phyloP scores from a whole-genome alignment of 2,329 filamentous ascomycete species.

The Exophiala alcalophila region DNA sequence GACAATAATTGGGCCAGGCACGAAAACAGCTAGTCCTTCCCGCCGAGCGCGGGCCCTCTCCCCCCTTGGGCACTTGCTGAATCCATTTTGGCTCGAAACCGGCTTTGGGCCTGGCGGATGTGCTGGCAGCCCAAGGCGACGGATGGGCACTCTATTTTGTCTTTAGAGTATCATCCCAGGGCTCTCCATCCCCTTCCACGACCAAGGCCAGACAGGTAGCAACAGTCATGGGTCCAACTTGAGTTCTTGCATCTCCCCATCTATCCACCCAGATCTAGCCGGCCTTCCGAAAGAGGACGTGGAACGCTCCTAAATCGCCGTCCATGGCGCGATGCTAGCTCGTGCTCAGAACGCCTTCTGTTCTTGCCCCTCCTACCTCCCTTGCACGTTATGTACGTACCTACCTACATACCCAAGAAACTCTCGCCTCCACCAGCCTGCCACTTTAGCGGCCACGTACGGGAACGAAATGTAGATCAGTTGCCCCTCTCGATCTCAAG shows the following conservation, averaged over 20 bases:
- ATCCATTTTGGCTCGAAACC: conserved; percentile 8
- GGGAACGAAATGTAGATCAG: too few relatives aligned
- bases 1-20: conserved; percentile 6
- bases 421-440: too few relatives aligned
- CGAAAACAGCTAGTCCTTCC: conserved; percentile 9
- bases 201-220: too few relatives aligned
- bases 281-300: conserved; percentile 23
- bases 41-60: conserved; percentile 1
- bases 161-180: too few relatives aligned
- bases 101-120: conserved; percentile 7
- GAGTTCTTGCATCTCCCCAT: conserved; percentile 12
- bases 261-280: conserved; percentile 14
- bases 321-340: conserved; percentile 25
- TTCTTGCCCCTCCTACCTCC: conserved; percentile 7
- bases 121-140: conserved; percentile 9
- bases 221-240: conserved; percentile 14
- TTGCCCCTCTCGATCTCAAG: too few relatives aligned
- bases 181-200: too few relatives aligned
- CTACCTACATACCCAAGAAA: conserved; percentile 2
- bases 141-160: conserved; percentile 5
- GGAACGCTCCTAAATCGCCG: conserved; percentile 16
- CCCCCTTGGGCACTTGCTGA: conserved; percentile 1
- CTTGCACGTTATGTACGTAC: conserved; percentile 14
- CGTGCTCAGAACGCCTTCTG: conserved; percentile 23
- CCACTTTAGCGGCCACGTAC: too few relatives aligned